A percentile compares a stretch with the other conserved stretches of the same genome.
Evolutionary conservation across 306 rosid species (phyloP).

Genomic region (Quercus alba): DNA sequence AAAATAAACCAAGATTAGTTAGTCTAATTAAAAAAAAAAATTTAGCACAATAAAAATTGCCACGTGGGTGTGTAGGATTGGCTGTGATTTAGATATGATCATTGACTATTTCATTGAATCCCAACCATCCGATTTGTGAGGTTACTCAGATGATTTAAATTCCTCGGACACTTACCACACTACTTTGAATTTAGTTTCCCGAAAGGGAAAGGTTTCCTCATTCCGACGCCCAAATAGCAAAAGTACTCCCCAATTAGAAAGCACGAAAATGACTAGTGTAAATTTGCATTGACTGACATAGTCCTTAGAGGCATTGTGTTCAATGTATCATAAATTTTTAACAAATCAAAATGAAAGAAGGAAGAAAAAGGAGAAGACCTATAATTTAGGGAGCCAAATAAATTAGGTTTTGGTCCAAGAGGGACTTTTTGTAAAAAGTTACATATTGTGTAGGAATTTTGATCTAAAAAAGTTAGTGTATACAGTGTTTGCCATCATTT

Average conservation of each 20-base stretch:
- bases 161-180: background rate
- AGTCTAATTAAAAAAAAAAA: background rate
- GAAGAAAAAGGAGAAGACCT: background rate
- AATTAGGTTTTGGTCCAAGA: too few species aligned
- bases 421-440: too few species aligned
- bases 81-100: slow-evolving; percentile 2
- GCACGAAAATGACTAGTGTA: background rate
- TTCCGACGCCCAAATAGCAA: too few species aligned
- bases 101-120: background rate
- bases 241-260: background rate
- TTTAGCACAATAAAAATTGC: background rate
- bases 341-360: background rate
- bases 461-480: too few species aligned
- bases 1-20: slow-evolving; percentile 1
- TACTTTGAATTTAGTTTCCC: background rate
- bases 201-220: background rate
- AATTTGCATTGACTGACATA: background rate
- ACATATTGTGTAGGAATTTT: too few species aligned
- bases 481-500: too few species aligned
- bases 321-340: background rate
- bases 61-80: background rate
- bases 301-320: background rate
- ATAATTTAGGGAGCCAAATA: too few species aligned
- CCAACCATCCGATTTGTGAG: background rate
- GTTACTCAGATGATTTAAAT: slow-evolving; percentile 16